Evolutionary conservation across 2,329 filamentous ascomycete species (phyloP), one percentile per base, ranked within the genome.

Genomic region (Nemania abortiva): DNA sequence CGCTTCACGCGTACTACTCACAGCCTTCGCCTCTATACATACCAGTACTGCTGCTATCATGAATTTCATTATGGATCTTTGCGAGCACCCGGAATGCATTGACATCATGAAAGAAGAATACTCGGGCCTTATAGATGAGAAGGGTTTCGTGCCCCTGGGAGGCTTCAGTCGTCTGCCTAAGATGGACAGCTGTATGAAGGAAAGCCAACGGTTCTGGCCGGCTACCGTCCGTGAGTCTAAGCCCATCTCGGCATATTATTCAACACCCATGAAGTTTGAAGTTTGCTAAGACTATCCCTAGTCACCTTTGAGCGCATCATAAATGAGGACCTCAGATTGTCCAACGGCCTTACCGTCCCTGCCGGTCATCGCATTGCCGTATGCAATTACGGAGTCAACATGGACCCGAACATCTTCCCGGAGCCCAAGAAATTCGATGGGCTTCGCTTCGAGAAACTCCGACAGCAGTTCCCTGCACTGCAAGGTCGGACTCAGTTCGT

Each of bases 71-170:
- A 77, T 73, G 54, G 76, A 79, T 67, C 71, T 79, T 4, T 74
- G 70, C 34, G 54, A 52, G 13, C 47, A 65, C 9, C 82, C 81
- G 0, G 81, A 85, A 65, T 81, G 79, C 68, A 71, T 83, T 42
- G 77, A 81, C n/a, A 76, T 79, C 3, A 68, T 84, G n/a, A 77
- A 82, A 3, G 74, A 82, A 22, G 82, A 85, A 70, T 81, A 81
- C 22, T 45, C 18, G 2, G 47, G 29, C 22, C 47, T 72, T 15
- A 24, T 57, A 5, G 50, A 69, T 6, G 65, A 75, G 18, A 69
- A 73, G 2, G 77, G 73, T 20, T 62, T 59, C 11, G 55, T 73
- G 20, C 15, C 18, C n/a, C 73, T 72, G 37, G 54, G 29, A 18
- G 69, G 70, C 1, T 71, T 75, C n/a, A 58, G 47, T 18, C 74